Evolutionary conservation across 441 rosid genomes (phyloP), one percentile per base, ranked within the genome.

Genomic region (Populus hybrid): DNA sequence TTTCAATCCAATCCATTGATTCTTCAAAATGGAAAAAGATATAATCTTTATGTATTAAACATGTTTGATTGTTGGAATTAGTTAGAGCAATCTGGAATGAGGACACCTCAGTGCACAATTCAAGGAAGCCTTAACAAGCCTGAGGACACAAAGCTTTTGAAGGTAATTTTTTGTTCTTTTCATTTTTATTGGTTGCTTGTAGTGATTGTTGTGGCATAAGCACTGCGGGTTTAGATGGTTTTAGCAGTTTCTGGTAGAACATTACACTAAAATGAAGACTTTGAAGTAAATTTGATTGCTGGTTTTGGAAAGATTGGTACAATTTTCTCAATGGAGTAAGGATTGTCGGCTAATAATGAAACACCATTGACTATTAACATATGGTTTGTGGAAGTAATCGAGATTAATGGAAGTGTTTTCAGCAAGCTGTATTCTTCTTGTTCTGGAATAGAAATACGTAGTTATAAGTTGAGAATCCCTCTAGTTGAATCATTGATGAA

Each of bases 51-150:
- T 30, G 40, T 28, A 8, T n/a, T 65, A 72, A 59, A 59, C 20
- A 11, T 59, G 40, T 61, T 57, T 72, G 12, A 67, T 80, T 80
- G 46, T 66, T 78, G 79, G 78, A 64, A 78, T 82, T 89, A 92
- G 98, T 85, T 95, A 79, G 93, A 89, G 67, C 98, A 93, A 80
- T 86, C 91, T 87, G 97, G 99, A 69, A 80, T 88, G 86, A 84
- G 98, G 84, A 95, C 95, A 75, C 93, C 90, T 40, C 99, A 93
- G 83, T 91, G 95, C 81, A 95, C 98, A 3, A 88, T 95, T 72
- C 99, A 88, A 80, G 99, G 99, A 46, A 82, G 83, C 78, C 88
- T 95, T 73, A 83, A 77, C 74, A 92, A 89, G 74, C 94, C 94
- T 3, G 87, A 83, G 72, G 98, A 91, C 75, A 78, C 68, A 69